Evolutionary conservation across 345 rosid genomes (phyloP), one percentile per base, ranked within the genome.

Genomic region (Chamaenerion angustifolium): DNA sequence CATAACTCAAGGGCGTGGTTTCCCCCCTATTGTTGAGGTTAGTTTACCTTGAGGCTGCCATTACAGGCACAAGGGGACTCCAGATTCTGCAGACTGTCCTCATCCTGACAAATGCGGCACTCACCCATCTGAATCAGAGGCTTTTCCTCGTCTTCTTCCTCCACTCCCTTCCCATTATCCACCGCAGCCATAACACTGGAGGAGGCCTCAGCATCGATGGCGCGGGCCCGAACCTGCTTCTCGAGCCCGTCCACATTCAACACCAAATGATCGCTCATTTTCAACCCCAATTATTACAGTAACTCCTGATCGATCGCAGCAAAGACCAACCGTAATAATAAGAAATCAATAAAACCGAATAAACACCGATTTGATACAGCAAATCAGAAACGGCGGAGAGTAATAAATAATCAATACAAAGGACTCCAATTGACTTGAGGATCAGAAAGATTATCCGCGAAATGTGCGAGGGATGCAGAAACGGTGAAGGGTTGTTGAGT

Each of bases 91-190:
- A 79, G 11, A 3, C 76, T 73, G 64, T 78, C 90, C 67, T 89
- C 97, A 58, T 89, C 97, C 55, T 83, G 95, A 64, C 94, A 89
- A 76, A 89, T 89, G 65, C 94, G 85, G 57, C 97, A 89, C 61
- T 85, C 95, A 45, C 62, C 86, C 18, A 51, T 73, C 63, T 55
- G 72, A 68, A 85, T 73, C 53, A 89, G 68, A 56, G 86, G 95
- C 60, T 79, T 76, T 14, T 74, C 72, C 67, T 79, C 82, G 12
- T 53, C 61, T 17, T 54, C 65, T 12, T 61, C 69, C 43, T 63
- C 1, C 63, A 67, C 53, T 57, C 68, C 3, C 55, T 68, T 13
- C 55, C 16, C 42, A 58, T 47, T 3, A 35, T 40, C 12, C 8
- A n/a, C 31, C 37, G 45, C 14, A 31, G 48, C 4, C 48, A 15